Evolutionary conservation across 23 red algal species (phyloP), one percentile per base, ranked within the genome.

Genomic region (Gracilaria vermiculophylla): DNA sequence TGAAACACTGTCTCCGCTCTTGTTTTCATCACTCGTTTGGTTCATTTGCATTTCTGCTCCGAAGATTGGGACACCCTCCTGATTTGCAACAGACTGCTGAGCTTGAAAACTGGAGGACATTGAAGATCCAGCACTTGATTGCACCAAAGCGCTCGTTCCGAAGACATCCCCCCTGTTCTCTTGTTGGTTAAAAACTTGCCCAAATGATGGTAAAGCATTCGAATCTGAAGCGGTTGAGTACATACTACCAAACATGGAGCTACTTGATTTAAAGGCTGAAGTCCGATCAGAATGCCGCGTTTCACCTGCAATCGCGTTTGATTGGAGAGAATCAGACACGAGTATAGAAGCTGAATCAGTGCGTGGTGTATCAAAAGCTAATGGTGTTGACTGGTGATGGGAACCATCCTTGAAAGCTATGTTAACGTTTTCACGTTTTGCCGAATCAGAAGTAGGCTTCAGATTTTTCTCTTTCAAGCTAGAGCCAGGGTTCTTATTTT

Each of bases 21-120:
- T 73, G 37, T 48, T 73, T 16, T 8, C 58, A 1, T 64, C 58
- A 47, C 35, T 28, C n/a, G 67, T n/a, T 73, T 40, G 1, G 67
- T 73, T 73, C 67, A 73, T 73, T 48, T 73, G 67, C 42, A 73
- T 73, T 27, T 15, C 67, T 48, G 67, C 67, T 19, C 42, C 39
- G 47, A 73, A 73, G 2, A 73, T 47, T 42, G 36, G 25, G 6
- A 32, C 47, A 23, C 40, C 67, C 4, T 4, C 40, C 47, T 73
- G 67, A 32, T 48, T 73, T 11, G 67, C 44, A 73, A 16, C 42
- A 3, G 67, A 73, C 47, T 39, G 67, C 37, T 23, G 39, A 0
- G 42, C 35, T 8, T 73, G 39, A 37, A 73, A 47, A 42, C 39
- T 29, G 12, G 67, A 45, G 47, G 67, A 73, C 36, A 29, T 28